Conservation (phyloP, 495 filamentous ascomycete species). For the Lasiosphaeria ovina region DNA sequence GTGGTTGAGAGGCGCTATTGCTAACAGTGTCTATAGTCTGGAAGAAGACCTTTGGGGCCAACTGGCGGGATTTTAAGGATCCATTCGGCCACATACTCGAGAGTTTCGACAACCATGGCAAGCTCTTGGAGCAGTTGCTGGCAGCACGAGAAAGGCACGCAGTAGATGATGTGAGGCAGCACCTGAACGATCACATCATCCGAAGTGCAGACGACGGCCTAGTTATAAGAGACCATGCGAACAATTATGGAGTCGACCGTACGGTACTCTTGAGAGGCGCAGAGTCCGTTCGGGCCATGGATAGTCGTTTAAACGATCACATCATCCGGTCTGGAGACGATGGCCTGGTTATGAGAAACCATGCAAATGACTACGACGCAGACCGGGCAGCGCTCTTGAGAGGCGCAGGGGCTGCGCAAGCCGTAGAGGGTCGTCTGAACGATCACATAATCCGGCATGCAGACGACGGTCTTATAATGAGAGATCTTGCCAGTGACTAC, state of each 20-base stretch:
- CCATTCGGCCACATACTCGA: conserved; percentile 34
- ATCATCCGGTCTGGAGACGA: background rate
- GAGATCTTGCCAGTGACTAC: background rate
- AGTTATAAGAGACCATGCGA: background rate
- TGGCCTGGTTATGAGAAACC: too few relatives aligned
- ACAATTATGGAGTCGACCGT: too few relatives aligned
- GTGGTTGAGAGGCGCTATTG: background rate
- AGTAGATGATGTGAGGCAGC: conserved; percentile 8
- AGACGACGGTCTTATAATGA: too few relatives aligned
- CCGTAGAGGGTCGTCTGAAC: too few relatives aligned
- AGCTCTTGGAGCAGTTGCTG: conserved; percentile 36
- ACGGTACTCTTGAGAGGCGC: too few relatives aligned
- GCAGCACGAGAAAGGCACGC: conserved; percentile 13
- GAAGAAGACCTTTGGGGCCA: conserved; percentile 28
- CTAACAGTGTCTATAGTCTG: conserved; percentile 1
- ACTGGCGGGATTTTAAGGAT: conserved; percentile 42
- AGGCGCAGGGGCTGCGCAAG: too few relatives aligned
- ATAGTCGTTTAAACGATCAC: background rate
- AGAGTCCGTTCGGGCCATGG: too few relatives aligned
- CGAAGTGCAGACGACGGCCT: background rate
- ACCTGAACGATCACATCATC: conserved; percentile 11
- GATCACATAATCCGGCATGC: too few relatives aligned
- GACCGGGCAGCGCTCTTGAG: too few relatives aligned
- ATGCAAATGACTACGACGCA: background rate
- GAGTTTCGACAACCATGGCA: conserved; percentile 37